These are phyloP conservation scores for Epichloe hybrida DNA, from an alignment of 2,329 filamentous ascomycete species.

Conservation along the genomic window DNA sequence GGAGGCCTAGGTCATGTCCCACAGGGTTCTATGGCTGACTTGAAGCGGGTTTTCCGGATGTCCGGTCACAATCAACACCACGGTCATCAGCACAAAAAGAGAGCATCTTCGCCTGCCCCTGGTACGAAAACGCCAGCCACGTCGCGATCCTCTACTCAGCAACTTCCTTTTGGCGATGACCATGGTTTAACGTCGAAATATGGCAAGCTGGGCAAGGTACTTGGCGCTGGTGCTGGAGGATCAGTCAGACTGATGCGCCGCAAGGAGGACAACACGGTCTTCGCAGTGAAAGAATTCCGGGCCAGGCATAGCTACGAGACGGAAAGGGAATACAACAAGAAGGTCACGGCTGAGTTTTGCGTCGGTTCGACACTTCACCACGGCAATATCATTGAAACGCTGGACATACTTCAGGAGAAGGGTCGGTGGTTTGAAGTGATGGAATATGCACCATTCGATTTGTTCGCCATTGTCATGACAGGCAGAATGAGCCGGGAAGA, in stretches of 20 bases:
- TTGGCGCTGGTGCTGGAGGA: conserved; percentile 87
- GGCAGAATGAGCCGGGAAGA: conserved; percentile 92
- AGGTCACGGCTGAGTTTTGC: conserved; percentile 95
- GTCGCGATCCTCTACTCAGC: conserved; percentile 34
- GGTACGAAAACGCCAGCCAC: conserved; percentile 33
- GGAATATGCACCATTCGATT: conserved; percentile 92
- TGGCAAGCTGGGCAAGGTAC: conserved; percentile 85
- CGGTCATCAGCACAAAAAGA: conserved; percentile 54
- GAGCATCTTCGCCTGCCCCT: conserved; percentile 49
- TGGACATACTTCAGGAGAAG: conserved; percentile 93
- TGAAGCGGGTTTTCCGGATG: conserved; percentile 93
- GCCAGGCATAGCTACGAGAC: conserved; percentile 85
- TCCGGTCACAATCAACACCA: conserved; percentile 53
- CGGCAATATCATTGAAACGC: conserved; percentile 94
- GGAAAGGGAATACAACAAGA: conserved; percentile 93
- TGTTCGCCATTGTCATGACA: conserved; percentile 98
- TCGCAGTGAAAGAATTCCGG: conserved; percentile 95
- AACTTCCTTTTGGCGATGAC: conserved; percentile 86
- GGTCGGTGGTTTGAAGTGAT: conserved; percentile 96
- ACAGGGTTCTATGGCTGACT: conserved; percentile 78
- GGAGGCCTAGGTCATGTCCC: conserved; percentile 12
- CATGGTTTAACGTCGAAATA: conserved; percentile 85
- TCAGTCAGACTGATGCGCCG: conserved; percentile 91
- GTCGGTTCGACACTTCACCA: conserved; percentile 94
- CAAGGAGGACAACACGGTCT: conserved; percentile 81